Base-by-base conservation (phyloP, 108 stramenopile species). In the Cyclotella cryptica region DNA sequence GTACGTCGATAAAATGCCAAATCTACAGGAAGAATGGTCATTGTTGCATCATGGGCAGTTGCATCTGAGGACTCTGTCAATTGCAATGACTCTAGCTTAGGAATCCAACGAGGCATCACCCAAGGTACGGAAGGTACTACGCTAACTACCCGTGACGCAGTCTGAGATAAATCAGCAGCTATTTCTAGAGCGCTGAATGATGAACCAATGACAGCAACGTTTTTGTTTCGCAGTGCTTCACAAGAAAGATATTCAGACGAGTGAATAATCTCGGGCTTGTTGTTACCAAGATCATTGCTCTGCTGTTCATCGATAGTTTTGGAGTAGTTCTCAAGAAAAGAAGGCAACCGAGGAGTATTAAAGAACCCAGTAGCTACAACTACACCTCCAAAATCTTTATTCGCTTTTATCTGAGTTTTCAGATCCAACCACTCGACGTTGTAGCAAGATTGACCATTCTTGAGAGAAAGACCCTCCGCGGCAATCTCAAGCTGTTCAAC, bases 291-390 rank as follows among this genome's bases (percentile, higher is more conserved):
- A 18, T 46, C 74, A 43, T 13, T 61, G 1, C 51, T 67, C n/a
- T 26, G 43, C 10, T 57, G n/a, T 35, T 71, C 24, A 42, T 77
- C n/a, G n/a, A n/a, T 49, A 12, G 51, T 51, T 19, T 66, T 35
- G 12, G 11, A 44, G 18, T 71, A 19, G 24, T 76, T 71, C 19
- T 52, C 29, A 3, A 82, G 55, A 39, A 76, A 75, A 39, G 81
- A 69, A 45, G 90, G 90, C 51, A 69, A 81, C 43, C 65, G 71
- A 6, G 90, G 88, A 29, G 74, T 86, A 67, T 85, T 73, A 62
- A 90, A 90, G 63, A 90, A 90, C 13, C 90, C 90, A 26, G 88
- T 81, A 22, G 90, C 86, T 18, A 90, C 71, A 22, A 90, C 85
- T 1, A 90, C 88, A 17, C 90, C 90, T 24, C 85, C 86, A 80